Base-by-base conservation (phyloP, 306 rosid genomes). In the Castanospermum australe region DNA sequence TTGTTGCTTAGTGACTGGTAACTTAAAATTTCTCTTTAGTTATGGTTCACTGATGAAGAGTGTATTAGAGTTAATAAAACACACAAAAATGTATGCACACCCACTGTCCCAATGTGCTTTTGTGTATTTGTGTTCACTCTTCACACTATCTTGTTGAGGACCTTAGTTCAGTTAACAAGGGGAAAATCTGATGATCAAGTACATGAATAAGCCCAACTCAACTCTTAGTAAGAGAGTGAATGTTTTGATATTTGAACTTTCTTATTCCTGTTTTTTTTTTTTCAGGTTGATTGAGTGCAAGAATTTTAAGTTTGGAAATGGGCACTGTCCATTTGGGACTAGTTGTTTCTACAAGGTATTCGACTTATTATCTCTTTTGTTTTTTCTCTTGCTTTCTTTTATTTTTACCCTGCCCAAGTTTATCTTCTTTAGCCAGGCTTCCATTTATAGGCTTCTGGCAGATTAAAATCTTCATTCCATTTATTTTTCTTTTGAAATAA, bases 321-420 rank as follows among this genome's bases (percentile, higher is more conserved):
- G 96, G 79, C 90, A 87, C 85, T 91, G 99, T 82, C 98, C 97
- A 30, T 95, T 92, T 44, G 97, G 99, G 73, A 80, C 80, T 75
- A 77, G 88, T 66, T 95, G 99, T 79, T 95, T 95, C 85, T 92
- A 92, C 85, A 95, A 90, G 99, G 99, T 94, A 92, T 48, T 56
- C 24, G 38, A 41, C 32, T 61, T 52, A 18, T 51, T 33, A 8
- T 30, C 65, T 44, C 52, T 82, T 38, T n/a, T n/a, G n/a, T 14
- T 65, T 14, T 15, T 2, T 62, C 77, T 67, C 30, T 73, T 66
- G 59, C 39, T n/a, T n/a, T n/a, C n/a, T n/a, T n/a, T n/a, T n/a
- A n/a, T n/a, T n/a, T n/a, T n/a, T n/a, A n/a, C n/a, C n/a, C n/a
- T n/a, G n/a, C n/a, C n/a, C n/a, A n/a, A n/a, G n/a, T n/a, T n/a